phyloP scores from a whole-genome alignment of 1,139 yeast species.

The Candida labiduridarum region DNA sequence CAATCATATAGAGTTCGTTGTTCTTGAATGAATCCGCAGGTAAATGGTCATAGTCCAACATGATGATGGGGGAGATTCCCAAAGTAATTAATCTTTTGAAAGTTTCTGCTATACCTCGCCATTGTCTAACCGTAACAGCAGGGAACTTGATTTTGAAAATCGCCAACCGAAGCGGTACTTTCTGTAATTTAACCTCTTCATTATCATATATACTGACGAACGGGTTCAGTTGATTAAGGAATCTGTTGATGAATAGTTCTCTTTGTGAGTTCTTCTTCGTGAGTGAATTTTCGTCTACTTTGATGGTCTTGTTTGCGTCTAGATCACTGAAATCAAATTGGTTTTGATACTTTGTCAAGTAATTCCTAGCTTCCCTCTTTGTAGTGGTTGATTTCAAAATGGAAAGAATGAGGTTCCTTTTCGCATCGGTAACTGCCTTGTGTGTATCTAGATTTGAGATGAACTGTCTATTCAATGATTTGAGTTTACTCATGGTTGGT shows the following conservation, averaged over 20 bases:
- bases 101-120: conserved; percentile 52
- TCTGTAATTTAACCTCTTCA: conserved; percentile 28
- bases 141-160: conserved; percentile 49
- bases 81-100: conserved; percentile 50
- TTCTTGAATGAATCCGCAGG: conserved; percentile 30
- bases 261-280: conserved; percentile 35
- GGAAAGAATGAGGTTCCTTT: conserved; percentile 61
- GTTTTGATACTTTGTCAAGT: conserved; percentile 59
- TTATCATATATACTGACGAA: conserved; percentile 35
- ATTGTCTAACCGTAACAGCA: conserved; percentile 29
- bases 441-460: conserved; percentile 44
- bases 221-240: conserved; percentile 38
- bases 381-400: conserved; percentile 76
- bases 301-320: conserved; percentile 13
- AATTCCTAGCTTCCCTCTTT: conserved; percentile 71
- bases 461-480: conserved; percentile 32
- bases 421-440: conserved; percentile 36
- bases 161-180: conserved; percentile 53
- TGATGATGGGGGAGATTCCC: conserved; percentile 45
- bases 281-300: conserved; percentile 15
- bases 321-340: conserved; percentile 35
- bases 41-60: conserved; percentile 40
- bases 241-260: conserved; percentile 42
- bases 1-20: conserved; percentile 35
- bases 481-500: conserved; percentile 33